These are phyloP conservation scores for Erythrophleum fordii DNA, from an alignment of 306 rosid species.

Conservation along the genomic window DNA sequence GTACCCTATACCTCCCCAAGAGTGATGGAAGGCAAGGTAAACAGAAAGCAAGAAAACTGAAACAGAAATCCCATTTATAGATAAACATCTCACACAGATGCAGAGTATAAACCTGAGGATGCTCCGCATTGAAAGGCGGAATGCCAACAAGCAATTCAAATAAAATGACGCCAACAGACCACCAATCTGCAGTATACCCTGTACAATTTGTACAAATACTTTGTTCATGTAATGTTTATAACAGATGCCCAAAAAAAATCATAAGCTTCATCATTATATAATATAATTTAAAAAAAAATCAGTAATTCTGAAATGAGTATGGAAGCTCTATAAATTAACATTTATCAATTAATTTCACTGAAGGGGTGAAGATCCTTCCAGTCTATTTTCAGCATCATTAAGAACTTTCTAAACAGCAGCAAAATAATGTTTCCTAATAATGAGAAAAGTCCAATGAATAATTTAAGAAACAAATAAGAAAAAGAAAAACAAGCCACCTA, in stretches of 20 bases:
- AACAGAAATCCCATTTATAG: constrained; percentile 22
- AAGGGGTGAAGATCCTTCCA: neutral
- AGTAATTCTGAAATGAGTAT: constrained; percentile 21
- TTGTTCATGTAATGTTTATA: constrained; percentile 11
- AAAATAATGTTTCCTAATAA: constrained; percentile 26
- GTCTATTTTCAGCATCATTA: constrained; percentile 24
- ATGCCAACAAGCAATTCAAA: constrained; percentile 97
- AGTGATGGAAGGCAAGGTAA: neutral
- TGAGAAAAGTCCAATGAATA: constrained; percentile 30
- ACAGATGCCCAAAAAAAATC: constrained; percentile 28
- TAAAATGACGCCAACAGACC: constrained; percentile 99
- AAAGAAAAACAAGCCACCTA: constrained; percentile 58
- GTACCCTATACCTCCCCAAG: neutral
- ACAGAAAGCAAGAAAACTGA: constrained; percentile 16
- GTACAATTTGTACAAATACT: constrained; percentile 35
- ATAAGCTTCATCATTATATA: constrained; percentile 17
- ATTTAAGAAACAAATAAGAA: constrained; percentile 20
- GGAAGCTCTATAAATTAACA: neutral
- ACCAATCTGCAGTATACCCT: constrained; percentile 99
- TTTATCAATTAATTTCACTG: constrained; percentile 13
- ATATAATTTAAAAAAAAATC: neutral
- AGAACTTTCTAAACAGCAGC: constrained; percentile 9
- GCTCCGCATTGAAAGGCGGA: constrained; percentile 99
- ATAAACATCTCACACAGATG: constrained; percentile 22
- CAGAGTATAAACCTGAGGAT: constrained; percentile 81